A percentile compares a stretch with the other conserved stretches of the same genome.
phyloP scores from a whole-genome alignment of 2,329 filamentous ascomycete species.

The Podosphaera fusca region DNA sequence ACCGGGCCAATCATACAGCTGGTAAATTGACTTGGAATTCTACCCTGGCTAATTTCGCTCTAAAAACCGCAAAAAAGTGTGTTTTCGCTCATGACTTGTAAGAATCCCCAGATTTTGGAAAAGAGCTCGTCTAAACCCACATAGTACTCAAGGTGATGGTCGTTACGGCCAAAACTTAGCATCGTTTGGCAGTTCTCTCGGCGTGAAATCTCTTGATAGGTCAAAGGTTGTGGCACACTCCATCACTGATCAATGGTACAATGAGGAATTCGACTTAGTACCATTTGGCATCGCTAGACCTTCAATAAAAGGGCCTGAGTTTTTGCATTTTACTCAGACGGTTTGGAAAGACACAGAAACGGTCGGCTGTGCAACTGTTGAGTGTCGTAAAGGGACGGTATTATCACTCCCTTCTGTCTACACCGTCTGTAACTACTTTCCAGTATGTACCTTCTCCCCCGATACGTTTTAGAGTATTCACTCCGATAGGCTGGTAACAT shows the following conservation, averaged over 20 bases:
- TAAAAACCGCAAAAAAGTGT: constrained; percentile 40
- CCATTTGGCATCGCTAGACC: constrained; percentile 36
- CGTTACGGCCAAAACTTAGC: constrained; percentile 87
- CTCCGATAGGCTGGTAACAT: constrained; percentile 23
- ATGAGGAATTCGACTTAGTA: constrained; percentile 37
- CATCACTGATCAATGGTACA: constrained; percentile 75
- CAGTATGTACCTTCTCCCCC: constrained; percentile 10
- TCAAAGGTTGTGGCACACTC: constrained; percentile 37
- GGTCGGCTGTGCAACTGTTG: constrained; percentile 37
- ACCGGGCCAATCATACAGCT: constrained; percentile 63
- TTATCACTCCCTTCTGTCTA: constrained; percentile 61
- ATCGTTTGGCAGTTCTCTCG: constrained; percentile 25
- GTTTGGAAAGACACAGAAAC: constrained; percentile 40
- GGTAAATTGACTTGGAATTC: constrained; percentile 40
- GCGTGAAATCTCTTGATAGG: constrained; percentile 24
- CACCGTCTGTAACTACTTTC: constrained; percentile 19
- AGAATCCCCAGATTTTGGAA: constrained; percentile 15
- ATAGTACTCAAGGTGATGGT: constrained; percentile 30
- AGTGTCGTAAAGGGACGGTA: constrained; percentile 30
- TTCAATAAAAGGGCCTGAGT: constrained; percentile 21
- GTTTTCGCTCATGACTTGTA: constrained; percentile 57
- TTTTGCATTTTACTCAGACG: constrained; percentile 46
- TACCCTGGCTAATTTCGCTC: constrained; percentile 38
- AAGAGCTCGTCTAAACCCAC: constrained; percentile 15
- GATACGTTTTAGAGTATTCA: constrained; percentile 10